Evolutionary conservation across 2,329 filamentous ascomycete genomes (phyloP).

Genomic region (Ophiostoma piceae): DNA sequence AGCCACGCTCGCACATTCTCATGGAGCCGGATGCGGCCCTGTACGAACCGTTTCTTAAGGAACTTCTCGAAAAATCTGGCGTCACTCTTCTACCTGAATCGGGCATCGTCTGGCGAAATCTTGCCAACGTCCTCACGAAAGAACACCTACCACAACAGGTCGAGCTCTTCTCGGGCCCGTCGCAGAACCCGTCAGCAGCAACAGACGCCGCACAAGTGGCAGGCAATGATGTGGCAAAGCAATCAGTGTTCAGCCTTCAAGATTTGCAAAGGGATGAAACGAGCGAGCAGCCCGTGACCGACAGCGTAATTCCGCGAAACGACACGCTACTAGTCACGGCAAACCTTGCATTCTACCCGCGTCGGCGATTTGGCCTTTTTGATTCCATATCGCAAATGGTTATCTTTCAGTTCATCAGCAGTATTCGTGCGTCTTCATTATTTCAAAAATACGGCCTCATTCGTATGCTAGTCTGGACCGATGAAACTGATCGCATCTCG

Average conservation of each 20-base stretch:
- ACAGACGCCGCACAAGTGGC: not conserved
- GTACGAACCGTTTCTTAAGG: slow-evolving; percentile 57
- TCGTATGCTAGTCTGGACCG: slow-evolving; percentile 70
- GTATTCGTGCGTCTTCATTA: slow-evolving; percentile 52
- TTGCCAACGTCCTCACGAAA: slow-evolving; percentile 49
- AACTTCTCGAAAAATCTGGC: slow-evolving; percentile 48
- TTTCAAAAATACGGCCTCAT: slow-evolving; percentile 75
- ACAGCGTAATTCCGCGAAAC: slow-evolving; percentile 48
- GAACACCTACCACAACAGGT: slow-evolving; percentile 53
- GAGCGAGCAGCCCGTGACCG: not conserved
- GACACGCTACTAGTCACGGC: slow-evolving; percentile 67
- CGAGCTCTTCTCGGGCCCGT: slow-evolving; percentile 28
- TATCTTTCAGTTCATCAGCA: slow-evolving; percentile 56
- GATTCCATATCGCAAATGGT: slow-evolving; percentile 54
- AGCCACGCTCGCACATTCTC: slow-evolving; percentile 77
- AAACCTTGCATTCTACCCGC: slow-evolving; percentile 56
- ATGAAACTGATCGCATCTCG: slow-evolving; percentile 52
- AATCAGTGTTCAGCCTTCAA: not conserved
- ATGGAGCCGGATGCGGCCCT: slow-evolving; percentile 62
- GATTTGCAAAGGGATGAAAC: slow-evolving; percentile 29
- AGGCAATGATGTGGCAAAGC: not conserved
- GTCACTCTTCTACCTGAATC: slow-evolving; percentile 50
- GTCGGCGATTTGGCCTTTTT: slow-evolving; percentile 47
- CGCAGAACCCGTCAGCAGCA: slow-evolving; percentile 25
- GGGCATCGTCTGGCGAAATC: slow-evolving; percentile 56